Base-by-base conservation (phyloP, 2,329 filamentous ascomycete species). In the Leptographium flavum region DNA sequence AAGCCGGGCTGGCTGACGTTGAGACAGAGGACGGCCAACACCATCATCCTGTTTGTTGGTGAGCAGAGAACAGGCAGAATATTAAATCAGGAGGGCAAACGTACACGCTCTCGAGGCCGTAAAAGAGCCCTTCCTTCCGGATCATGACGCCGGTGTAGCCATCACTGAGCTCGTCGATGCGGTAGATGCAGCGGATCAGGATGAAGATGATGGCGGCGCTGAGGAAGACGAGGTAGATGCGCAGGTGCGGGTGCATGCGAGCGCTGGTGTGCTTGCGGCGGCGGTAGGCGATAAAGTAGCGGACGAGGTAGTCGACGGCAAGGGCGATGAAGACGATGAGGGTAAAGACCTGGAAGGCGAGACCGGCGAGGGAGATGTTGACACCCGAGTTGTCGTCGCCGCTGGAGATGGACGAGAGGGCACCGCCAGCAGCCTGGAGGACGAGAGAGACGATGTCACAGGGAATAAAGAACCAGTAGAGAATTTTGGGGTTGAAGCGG, bases 121-220 rank as follows among this genome's bases (percentile, higher is more conserved):
- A 74, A 49, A 77, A 76, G 3, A 70, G 55, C 0, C 57, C 58
- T 54, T 77, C 59, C 35, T 76, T 54, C 5, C 62, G 62, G 35
- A 80, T 73, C 45, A 81, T 57, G 6, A 63, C 56, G 0, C 75
- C 77, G 23, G 58, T 54, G 63, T 78, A 83, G 2, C 79, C 79
- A 33, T 77, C 63, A 49, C 70, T 74, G 48, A 83, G 58, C 60
- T 84, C 80, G 10, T 75, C 74, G 36, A 81, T 75, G 45, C 80
- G 69, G 57, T 77, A 54, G 40, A 49, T 33, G 50, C 73, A 79
- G 15, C 80, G 66, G 4, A 71, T 69, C 33, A 82, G 70, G 51
- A 83, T 77, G 37, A 72, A 63, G 3, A 79, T 42, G 3, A 79
- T 75, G 0, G 76, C 71, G 2, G 73, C 54, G 1, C 61, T 57